Conservation (phyloP, 768 basidiomycete genomes). For the Suillus subluteus region DNA sequence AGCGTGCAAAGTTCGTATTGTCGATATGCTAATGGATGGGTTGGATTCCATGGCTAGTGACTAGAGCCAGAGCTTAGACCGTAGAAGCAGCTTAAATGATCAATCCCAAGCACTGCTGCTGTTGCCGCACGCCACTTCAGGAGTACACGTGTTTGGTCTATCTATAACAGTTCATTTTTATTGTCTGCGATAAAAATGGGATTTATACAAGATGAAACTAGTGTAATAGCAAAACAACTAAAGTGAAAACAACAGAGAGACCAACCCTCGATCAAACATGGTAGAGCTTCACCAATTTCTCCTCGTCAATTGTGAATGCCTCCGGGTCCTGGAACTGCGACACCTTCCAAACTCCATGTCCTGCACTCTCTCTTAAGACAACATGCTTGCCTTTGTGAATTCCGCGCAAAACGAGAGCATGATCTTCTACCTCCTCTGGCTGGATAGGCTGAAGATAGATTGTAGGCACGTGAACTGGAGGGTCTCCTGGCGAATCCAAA, state of each 20-base stretch:
- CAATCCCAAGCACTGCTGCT: not conserved
- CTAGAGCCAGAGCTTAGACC: not conserved
- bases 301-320: constrained; percentile 20
- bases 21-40: constrained; percentile 41
- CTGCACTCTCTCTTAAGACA: constrained; percentile 44
- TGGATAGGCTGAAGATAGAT: constrained; percentile 45
- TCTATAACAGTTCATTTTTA: constrained; percentile 4
- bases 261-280: constrained; percentile 4
- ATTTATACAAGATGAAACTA: constrained; percentile 2
- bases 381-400: constrained; percentile 45
- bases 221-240: not conserved
- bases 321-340: constrained; percentile 19
- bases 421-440: constrained; percentile 45
- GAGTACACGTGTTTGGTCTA: constrained; percentile 38
- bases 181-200: constrained; percentile 2
- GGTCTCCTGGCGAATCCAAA: constrained; percentile 36
- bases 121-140: constrained; percentile 10
- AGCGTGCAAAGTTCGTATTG: constrained; percentile 39
- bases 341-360: constrained; percentile 32
- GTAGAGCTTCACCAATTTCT: constrained; percentile 31
- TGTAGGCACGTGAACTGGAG: constrained; percentile 42
- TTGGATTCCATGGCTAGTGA: constrained; percentile 29
- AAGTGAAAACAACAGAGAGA: not conserved
- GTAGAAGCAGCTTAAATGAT: not conserved
- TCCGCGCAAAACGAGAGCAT: constrained; percentile 55